Evolutionary conservation across 345 rosid species (phyloP), one percentile per base, ranked within the genome.

Genomic region (Arabis hirsuta): DNA sequence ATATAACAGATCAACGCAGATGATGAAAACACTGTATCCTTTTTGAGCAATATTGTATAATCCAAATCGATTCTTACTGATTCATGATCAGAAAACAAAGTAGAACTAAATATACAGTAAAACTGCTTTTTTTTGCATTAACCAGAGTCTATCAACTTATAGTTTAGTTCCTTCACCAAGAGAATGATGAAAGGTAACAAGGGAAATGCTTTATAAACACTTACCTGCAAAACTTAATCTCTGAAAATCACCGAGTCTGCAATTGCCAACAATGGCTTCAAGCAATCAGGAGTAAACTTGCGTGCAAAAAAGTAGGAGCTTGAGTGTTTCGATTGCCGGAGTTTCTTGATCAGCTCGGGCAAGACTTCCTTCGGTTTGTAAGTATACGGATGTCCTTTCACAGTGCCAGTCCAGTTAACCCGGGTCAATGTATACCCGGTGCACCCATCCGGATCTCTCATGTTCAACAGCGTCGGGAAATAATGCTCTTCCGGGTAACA

Each of bases 401-500:
- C 74, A n/a, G 98, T 84, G 5, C 90, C 98, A 0, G 96, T 95
- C 99, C 97, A 95, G 79, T 95, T 91, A 6, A 95, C 99, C 56
- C 81, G 82, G 0, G 96, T 91, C 8, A 95, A 63, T 0, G 96
- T 84, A 67, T 95, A 89, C 9, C 73, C 86, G 6, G 96, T 90
- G 45, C 82, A 77, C 6, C 91, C 96, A 2, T 76, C 72, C 2
- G 96, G 92, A 77, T 91, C 97, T 78, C 63, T 74, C 97, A 91
- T 88, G 47, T 89, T 87, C 75, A 95, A 65, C 64, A 95, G 43
- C 16, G 99, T 95, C 11, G 99, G 96, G 52, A 95, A 95, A 65
- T 95, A 95, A 77, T 95, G 99, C 85, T 91, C 99, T 62, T 95
- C 99, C 0, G 99, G 99, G 78, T 86, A 91, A 67, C 99, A 91